Conservation (phyloP, 495 filamentous ascomycete species). For the Penicillium chermesinum region DNA sequence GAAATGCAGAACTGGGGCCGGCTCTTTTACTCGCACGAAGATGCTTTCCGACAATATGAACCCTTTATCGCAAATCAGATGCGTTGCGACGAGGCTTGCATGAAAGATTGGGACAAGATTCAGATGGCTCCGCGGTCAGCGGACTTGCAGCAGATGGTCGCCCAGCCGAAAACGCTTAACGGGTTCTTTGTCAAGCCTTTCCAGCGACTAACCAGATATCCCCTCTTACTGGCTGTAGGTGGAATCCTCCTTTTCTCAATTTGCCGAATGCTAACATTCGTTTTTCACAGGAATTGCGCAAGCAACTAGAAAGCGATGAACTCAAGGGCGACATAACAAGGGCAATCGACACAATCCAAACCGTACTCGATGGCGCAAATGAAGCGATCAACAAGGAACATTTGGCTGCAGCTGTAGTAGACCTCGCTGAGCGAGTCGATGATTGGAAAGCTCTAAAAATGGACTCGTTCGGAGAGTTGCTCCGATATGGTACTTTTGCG, state of each 20-base stretch:
- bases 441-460: conserved; percentile 95
- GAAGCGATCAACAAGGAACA: conserved; percentile 85
- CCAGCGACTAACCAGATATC: conserved; percentile 91
- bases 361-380: conserved; percentile 76
- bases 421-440: conserved; percentile 79
- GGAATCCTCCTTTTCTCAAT: not conserved
- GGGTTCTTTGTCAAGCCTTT: conserved; percentile 95
- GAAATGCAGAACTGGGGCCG: conserved; percentile 85
- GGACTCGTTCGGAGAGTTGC: conserved; percentile 81
- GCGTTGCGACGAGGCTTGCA: conserved; percentile 45
- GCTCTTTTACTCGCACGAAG: conserved; percentile 73
- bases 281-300: conserved; percentile 65
- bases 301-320: conserved; percentile 68
- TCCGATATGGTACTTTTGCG: conserved; percentile 88
- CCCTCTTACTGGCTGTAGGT: conserved; percentile 77
- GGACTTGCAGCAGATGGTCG: conserved; percentile 60
- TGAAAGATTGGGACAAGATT: conserved; percentile 52
- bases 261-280: not conserved
- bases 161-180: conserved; percentile 58
- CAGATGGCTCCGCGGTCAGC: conserved; percentile 46
- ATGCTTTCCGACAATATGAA: conserved; percentile 83
- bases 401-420: conserved; percentile 69
- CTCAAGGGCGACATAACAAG: conserved; percentile 61
- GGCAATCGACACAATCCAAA: conserved; percentile 70
- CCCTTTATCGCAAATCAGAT: conserved; percentile 93